These are phyloP conservation scores for Coemansia biformis DNA, from an alignment of 192 early-diverging fungal species.

Conservation along the genomic window DNA sequence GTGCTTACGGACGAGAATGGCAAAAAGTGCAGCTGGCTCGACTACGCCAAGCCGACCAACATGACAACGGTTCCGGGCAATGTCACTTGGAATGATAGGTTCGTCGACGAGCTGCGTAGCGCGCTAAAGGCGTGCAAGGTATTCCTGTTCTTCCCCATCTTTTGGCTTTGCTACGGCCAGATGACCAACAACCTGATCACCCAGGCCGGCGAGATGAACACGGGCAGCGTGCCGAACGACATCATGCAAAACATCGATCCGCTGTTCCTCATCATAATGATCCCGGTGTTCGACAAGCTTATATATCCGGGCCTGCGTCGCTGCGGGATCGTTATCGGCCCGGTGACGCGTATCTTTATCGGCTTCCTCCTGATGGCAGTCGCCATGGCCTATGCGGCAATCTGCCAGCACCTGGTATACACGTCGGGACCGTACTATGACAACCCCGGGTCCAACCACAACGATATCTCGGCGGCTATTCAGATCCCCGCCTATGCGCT, in stretches of 20 bases:
- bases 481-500: conserved; percentile 57
- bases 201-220: conserved; percentile 59
- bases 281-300: conserved; percentile 54
- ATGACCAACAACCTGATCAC: conserved; percentile 62
- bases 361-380: conserved; percentile 54
- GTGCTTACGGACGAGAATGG: conserved; percentile 20
- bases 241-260: conserved; percentile 61
- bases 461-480: conserved; percentile 52
- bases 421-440: conserved; percentile 45
- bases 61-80: background rate
- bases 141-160: conserved; percentile 67
- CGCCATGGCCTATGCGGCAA: conserved; percentile 58
- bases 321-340: conserved; percentile 49
- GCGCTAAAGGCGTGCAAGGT: conserved; percentile 61
- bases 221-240: conserved; percentile 54
- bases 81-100: conserved; percentile 63
- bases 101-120: conserved; percentile 62
- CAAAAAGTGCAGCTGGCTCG: conserved; percentile 45
- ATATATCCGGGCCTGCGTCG: conserved; percentile 56
- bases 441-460: conserved; percentile 39
- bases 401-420: conserved; percentile 57
- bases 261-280: conserved; percentile 52
- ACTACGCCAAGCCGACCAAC: conserved; percentile 61
- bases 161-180: conserved; percentile 67
- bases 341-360: conserved; percentile 55